Percentiles rank a stretch among this genome's conserved stretches.
These are phyloP conservation scores for Claviceps purpurea DNA, from an alignment of 2,329 filamentous ascomycete species.

Conservation along the genomic window DNA sequence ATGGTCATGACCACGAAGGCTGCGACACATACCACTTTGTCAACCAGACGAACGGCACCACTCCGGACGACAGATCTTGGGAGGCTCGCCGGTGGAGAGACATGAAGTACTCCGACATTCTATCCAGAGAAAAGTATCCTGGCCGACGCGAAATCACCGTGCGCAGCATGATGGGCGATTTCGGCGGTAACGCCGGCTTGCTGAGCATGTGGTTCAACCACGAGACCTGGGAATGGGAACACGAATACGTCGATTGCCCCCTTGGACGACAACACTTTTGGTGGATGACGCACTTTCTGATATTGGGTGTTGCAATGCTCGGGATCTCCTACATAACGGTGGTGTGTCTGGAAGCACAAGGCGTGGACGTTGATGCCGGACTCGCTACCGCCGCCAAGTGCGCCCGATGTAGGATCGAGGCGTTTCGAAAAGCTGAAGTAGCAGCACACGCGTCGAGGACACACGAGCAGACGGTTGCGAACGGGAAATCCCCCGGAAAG, in stretches of 20 bases:
- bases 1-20: slow-evolving; percentile 89
- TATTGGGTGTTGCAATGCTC: slow-evolving; percentile 34
- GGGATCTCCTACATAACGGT: slow-evolving; percentile 15
- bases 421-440: not conserved
- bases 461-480: slow-evolving; percentile 3
- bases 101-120: slow-evolving; percentile 27
- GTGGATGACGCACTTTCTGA: slow-evolving; percentile 78
- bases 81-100: slow-evolving; percentile 34
- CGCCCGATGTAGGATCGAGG: slow-evolving; percentile 6
- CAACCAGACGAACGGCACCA: slow-evolving; percentile 41
- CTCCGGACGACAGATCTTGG: slow-evolving; percentile 31
- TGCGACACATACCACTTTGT: slow-evolving; percentile 82
- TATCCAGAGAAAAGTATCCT: slow-evolving; percentile 32
- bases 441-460: not conserved
- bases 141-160: slow-evolving; percentile 83
- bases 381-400: slow-evolving; percentile 11
- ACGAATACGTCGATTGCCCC: slow-evolving; percentile 65
- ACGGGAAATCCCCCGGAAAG: slow-evolving; percentile 10
- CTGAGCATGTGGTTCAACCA: slow-evolving; percentile 83
- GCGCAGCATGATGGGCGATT: slow-evolving; percentile 96
- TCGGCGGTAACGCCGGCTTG: slow-evolving; percentile 80
- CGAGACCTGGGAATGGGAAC: slow-evolving; percentile 59
- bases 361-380: slow-evolving; percentile 22
- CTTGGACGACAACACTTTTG: slow-evolving; percentile 82
- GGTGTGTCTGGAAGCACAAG: slow-evolving; percentile 13